Percentiles rank a stretch among this genome's conserved stretches.
Conservation (phyloP, 345 rosid species). For the Dimocarpus longan region DNA sequence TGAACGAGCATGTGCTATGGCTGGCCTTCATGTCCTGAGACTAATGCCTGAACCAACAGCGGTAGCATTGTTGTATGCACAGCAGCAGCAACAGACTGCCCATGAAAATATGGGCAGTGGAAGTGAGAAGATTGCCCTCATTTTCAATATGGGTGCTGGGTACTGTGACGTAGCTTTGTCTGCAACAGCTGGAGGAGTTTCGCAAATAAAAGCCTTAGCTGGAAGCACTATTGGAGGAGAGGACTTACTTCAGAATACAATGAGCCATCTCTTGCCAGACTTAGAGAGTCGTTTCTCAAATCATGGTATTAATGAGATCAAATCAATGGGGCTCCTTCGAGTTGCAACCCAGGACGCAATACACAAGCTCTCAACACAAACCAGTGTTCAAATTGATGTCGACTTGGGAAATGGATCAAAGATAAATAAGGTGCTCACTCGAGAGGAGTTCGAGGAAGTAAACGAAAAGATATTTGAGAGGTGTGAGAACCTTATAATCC, state of each 20-base stretch:
- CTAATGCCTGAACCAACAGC: slow-evolving; percentile 91
- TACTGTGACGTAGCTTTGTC: slow-evolving; percentile 79
- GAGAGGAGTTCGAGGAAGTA: slow-evolving; percentile 74
- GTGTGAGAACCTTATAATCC: slow-evolving; percentile 59
- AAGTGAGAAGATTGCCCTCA: slow-evolving; percentile 76
- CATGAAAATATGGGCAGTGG: slow-evolving; percentile 82
- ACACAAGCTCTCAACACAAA: slow-evolving; percentile 57
- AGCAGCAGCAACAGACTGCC: slow-evolving; percentile 72
- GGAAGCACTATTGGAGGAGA: slow-evolving; percentile 83
- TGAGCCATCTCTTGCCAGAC: slow-evolving; percentile 56
- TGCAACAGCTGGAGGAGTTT: slow-evolving; percentile 94
- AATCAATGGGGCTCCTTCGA: slow-evolving; percentile 59
- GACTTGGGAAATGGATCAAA: slow-evolving; percentile 66
- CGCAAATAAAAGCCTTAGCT: slow-evolving; percentile 76
- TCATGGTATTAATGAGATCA: slow-evolving; percentile 46
- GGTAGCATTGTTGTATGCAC: slow-evolving; percentile 84
- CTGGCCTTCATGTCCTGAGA: slow-evolving; percentile 83
- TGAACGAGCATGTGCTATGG: slow-evolving; percentile 90
- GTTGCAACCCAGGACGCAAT: slow-evolving; percentile 78
- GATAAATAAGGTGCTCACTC: slow-evolving; percentile 47
- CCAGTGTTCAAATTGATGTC: slow-evolving; percentile 53
- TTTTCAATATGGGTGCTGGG: slow-evolving; percentile 93
- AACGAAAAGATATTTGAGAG: slow-evolving; percentile 61
- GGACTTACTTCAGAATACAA: slow-evolving; percentile 76
- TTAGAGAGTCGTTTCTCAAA: slow-evolving; percentile 44